phyloP scores from a whole-genome alignment of 2,329 filamentous ascomycete species.

The Colletotrichum lini region DNA sequence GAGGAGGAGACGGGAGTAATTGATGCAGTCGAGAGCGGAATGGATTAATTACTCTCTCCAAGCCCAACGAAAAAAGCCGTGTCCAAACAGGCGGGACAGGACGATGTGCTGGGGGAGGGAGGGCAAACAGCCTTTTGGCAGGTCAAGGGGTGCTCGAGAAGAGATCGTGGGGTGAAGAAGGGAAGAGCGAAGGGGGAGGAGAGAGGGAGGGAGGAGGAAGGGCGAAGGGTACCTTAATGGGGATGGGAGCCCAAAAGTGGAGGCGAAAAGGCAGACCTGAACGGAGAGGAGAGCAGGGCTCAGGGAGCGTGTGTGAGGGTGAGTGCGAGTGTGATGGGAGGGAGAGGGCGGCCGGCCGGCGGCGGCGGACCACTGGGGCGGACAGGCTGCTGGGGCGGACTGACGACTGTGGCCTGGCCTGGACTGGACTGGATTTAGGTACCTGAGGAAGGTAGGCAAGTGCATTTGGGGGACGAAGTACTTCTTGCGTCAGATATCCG shows the following conservation, averaged over 20 bases:
- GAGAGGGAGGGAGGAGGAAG: constrained; percentile 23
- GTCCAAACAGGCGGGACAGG: constrained; percentile 40
- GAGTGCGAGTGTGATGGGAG: not conserved
- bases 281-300: not conserved
- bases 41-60: constrained; percentile 7
- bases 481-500: not conserved
- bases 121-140: constrained; percentile 33
- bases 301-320: too few species aligned
- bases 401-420: not conserved
- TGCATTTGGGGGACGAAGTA: not conserved
- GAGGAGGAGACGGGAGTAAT: constrained; percentile 18
- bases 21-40: constrained; percentile 18
- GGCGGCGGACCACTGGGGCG: constrained; percentile 37
- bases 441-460: not conserved
- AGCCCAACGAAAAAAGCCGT: constrained; percentile 36
- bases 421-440: not conserved
- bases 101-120: constrained; percentile 26
- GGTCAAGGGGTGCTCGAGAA: constrained; percentile 30
- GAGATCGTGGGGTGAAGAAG: constrained; percentile 42
- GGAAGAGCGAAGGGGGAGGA: constrained; percentile 19
- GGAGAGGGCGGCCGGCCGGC: constrained; percentile 8
- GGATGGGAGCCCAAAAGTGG: constrained; percentile 42
- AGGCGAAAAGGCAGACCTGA: constrained; percentile 39
- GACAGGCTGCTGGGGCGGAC: constrained; percentile 8
- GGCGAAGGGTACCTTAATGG: constrained; percentile 41